Percentiles rank a stretch among this genome's conserved stretches.
Evolutionary conservation across 371 early-diverging fungal species (phyloP).

Genomic region (Zychaea mexicana): DNA sequence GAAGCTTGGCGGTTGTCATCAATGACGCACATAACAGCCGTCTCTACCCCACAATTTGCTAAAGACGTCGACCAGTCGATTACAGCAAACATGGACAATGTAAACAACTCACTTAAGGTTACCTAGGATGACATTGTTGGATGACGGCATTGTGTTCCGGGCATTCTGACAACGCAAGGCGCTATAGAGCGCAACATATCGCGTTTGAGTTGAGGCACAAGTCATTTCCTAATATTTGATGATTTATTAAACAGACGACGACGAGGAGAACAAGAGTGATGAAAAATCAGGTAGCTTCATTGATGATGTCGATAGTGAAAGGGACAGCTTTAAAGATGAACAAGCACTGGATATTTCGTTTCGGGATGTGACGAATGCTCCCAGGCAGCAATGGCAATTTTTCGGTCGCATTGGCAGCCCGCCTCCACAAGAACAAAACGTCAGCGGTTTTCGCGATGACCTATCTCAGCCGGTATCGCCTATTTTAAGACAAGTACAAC

Average conservation of each 20-base stretch:
- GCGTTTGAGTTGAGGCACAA: slow-evolving; percentile 40
- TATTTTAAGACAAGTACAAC: too few relatives aligned
- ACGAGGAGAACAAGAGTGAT: not conserved
- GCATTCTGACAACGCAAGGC: slow-evolving; percentile 52
- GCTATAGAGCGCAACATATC: slow-evolving; percentile 35
- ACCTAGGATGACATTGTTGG: slow-evolving; percentile 48
- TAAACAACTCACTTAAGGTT: slow-evolving; percentile 44
- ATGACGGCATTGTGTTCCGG: slow-evolving; percentile 50
- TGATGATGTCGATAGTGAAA: slow-evolving; percentile 11
- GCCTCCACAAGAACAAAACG: not conserved
- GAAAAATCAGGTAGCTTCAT: not conserved
- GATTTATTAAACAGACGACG: slow-evolving; percentile 13
- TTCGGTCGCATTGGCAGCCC: too few relatives aligned
- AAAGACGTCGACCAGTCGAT: slow-evolving; percentile 37
- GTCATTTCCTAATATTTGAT: slow-evolving; percentile 26
- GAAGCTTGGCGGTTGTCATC: slow-evolving; percentile 37
- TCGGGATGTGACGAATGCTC: slow-evolving; percentile 45
- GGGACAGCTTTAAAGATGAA: not conserved
- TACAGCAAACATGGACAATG: slow-evolving; percentile 58
- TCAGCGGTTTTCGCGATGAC: not conserved
- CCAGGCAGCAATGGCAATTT: too few relatives aligned
- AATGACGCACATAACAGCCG: slow-evolving; percentile 50
- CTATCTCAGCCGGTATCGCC: not conserved
- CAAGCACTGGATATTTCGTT: slow-evolving; percentile 29
- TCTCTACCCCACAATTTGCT: slow-evolving; percentile 41